Evolutionary conservation across 169 alveolate species (phyloP).

Genomic region (Eimeria acervulina): DNA sequence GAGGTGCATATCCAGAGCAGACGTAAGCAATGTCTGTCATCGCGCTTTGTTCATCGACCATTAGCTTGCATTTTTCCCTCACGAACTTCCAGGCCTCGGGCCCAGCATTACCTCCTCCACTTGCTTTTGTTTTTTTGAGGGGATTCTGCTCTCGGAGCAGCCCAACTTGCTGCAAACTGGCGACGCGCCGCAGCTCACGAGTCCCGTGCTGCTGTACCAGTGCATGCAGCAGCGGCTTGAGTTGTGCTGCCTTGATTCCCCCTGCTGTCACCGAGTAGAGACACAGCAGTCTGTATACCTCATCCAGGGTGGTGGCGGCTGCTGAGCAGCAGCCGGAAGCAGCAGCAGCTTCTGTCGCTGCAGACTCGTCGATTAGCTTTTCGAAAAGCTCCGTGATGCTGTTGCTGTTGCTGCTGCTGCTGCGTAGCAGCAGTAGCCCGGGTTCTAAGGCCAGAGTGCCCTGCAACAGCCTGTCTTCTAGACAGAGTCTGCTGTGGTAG

Average conservation of each 20-base stretch:
- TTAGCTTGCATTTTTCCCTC: conserved; percentile 79
- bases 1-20: conserved; percentile 89
- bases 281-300: conserved; percentile 86
- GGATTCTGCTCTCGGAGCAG: conserved; percentile 80
- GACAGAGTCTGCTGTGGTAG: conserved; percentile 87
- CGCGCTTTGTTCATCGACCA: conserved; percentile 85
- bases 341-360: conserved; percentile 69
- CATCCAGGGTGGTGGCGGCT: conserved; percentile 76
- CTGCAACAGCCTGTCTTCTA: conserved; percentile 91
- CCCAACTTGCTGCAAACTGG: conserved; percentile 85
- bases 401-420: conserved; percentile 70
- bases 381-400: conserved; percentile 75
- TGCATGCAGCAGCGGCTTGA: conserved; percentile 76
- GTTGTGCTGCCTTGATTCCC: conserved; percentile 84
- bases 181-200: conserved; percentile 83
- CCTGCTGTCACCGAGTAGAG: conserved; percentile 85
- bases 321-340: conserved; percentile 80
- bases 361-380: conserved; percentile 83
- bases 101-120: conserved; percentile 54
- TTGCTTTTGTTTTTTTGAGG: neutral
- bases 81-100: conserved; percentile 75
- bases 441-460: conserved; percentile 69
- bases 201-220: conserved; percentile 85
- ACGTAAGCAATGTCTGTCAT: conserved; percentile 86
- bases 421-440: conserved; percentile 4